Percentiles rank a stretch among this genome's conserved stretches.
Evolutionary conservation across 768 basidiomycete genomes (phyloP).

Genomic region (Calocybe gangraenosa): DNA sequence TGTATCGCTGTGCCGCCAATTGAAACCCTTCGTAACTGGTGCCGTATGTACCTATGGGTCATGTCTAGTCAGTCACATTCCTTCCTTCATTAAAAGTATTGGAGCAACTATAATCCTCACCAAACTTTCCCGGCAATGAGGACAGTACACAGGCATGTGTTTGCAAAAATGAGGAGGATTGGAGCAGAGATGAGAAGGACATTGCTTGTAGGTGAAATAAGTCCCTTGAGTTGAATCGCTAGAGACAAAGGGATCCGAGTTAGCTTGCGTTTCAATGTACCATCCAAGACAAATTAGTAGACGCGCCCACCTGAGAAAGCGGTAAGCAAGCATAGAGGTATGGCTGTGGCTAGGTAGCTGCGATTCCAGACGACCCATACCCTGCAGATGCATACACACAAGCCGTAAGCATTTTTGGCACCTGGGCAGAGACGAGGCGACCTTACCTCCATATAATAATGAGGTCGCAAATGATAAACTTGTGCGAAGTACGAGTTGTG

Average conservation of each 20-base stretch:
- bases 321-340: slow-evolving; percentile 4
- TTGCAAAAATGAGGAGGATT: slow-evolving; percentile 6
- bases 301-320: slow-evolving; percentile 5
- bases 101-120: neutral
- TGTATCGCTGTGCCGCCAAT: neutral
- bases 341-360: slow-evolving; percentile 5
- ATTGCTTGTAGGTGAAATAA: slow-evolving; percentile 1
- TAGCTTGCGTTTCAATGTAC: too few relatives aligned
- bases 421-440: too few relatives aligned
- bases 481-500: too few relatives aligned
- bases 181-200: slow-evolving; percentile 6
- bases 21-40: too few relatives aligned
- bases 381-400: too few relatives aligned
- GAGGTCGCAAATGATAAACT: slow-evolving; percentile 13
- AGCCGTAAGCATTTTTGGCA: too few relatives aligned
- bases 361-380: slow-evolving; percentile 12
- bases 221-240: too few relatives aligned
- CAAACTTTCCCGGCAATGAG: slow-evolving; percentile 11
- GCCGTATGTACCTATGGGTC: too few relatives aligned
- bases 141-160: slow-evolving; percentile 8
- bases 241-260: too few relatives aligned
- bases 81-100: too few relatives aligned
- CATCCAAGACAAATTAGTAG: too few relatives aligned
- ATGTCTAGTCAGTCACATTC: too few relatives aligned
- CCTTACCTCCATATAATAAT: slow-evolving; percentile 14